Evolutionary conservation across 2,329 filamentous ascomycete species (phyloP), one percentile per base, ranked within the genome.

Genomic region (Juglanconis sp.): DNA sequence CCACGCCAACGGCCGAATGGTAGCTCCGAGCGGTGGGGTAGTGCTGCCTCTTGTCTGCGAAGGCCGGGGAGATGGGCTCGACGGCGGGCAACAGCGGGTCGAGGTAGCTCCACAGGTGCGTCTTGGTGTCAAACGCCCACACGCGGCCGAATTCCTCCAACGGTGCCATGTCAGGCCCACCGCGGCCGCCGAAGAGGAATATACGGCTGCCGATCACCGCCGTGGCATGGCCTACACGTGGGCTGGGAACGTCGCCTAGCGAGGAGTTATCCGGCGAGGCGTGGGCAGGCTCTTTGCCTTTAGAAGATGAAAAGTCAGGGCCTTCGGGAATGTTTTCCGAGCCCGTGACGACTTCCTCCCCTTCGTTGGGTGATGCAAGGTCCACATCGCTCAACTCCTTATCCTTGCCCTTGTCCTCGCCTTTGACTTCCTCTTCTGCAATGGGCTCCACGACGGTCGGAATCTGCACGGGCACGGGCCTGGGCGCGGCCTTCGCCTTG

Each of bases 111-210:
- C 92, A 96, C 11, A 74, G 75, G 57, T 81, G 75, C n/a, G 77
- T 76, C 61, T 80, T 77, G 1, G 88, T 87, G 70, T 92, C 84
- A 68, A 90, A 93, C 35, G 86, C 79, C 91, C 91, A 96, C 55
- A 96, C 79, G 3, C 85, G 79, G 15, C 92, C 92, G 10, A 78
- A 72, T 68, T 96, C 92, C 56, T 93, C 85, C 10, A 96, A 78
- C 0, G 90, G 86, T 1, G 82, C 77, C 83, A 90, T 87, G 34
- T 85, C 85, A 3, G 80, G 74, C 0, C 89, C 89, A 38, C 88
- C 87, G 49, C 90, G 86, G 9, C 92, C 92, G 52, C 91, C 92
- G 73, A 93, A 96, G 47, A 96, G 65, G 74, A 94, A 94, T 68
- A 96, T 86, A 30, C 86, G 86, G 49, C 82, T 81, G 60, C 87